phyloP scores from a whole-genome alignment of 495 filamentous ascomycete genomes.

The Xylaria curta region DNA sequence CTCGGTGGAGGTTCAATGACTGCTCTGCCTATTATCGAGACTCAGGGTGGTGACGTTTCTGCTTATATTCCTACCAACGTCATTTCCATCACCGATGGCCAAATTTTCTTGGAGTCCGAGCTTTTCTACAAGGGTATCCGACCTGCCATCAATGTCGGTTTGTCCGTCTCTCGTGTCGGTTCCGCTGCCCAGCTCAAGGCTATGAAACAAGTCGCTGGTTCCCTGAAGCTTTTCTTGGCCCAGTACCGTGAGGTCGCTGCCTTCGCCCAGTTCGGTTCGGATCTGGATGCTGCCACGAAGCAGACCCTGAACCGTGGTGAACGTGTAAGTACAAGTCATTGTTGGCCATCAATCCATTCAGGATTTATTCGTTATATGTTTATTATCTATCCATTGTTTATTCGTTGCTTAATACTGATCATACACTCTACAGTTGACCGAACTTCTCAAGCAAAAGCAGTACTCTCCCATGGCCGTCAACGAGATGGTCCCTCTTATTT shows the following conservation, averaged over 20 bases:
- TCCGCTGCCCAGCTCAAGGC: slow-evolving; percentile 99
- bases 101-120: slow-evolving; percentile 99
- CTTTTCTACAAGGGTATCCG: slow-evolving; percentile 99
- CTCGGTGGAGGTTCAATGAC: slow-evolving; percentile 96
- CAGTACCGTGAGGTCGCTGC: slow-evolving; percentile 99
- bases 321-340: slow-evolving; percentile 67
- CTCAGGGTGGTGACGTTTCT: slow-evolving; percentile 99
- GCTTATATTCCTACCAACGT: slow-evolving; percentile 99
- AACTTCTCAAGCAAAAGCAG: slow-evolving; percentile 99
- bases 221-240: slow-evolving; percentile 99
- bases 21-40: slow-evolving; percentile 98
- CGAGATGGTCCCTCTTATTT: slow-evolving; percentile 99
- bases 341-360: neutral
- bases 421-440: slow-evolving; percentile 66
- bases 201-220: slow-evolving; percentile 99
- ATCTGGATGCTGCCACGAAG: slow-evolving; percentile 98
- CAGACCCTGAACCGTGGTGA: slow-evolving; percentile 99
- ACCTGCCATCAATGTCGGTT: slow-evolving; percentile 99
- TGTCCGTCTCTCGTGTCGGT: slow-evolving; percentile 99
- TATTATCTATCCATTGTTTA: neutral
- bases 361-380: no score
- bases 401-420: slow-evolving; percentile 40
- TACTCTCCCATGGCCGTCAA: slow-evolving; percentile 98
- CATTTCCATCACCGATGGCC: slow-evolving; percentile 99
- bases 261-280: slow-evolving; percentile 99